These are phyloP conservation scores for Shiraia sp. DNA, from an alignment of 2,329 filamentous ascomycete species.

Conservation along the genomic window DNA sequence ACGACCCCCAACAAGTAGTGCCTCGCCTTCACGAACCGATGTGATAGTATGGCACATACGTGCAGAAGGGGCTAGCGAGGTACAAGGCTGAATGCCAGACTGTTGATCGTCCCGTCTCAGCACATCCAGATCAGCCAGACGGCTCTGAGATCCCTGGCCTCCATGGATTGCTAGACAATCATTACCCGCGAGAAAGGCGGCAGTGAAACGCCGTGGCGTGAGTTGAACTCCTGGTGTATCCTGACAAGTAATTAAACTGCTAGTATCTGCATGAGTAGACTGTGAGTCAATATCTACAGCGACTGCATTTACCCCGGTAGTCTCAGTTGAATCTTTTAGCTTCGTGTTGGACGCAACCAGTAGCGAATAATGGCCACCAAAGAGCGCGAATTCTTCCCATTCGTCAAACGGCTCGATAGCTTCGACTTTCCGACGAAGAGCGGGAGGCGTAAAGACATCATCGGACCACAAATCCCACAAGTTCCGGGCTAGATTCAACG, in stretches of 20 bases:
- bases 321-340: conserved; percentile 12
- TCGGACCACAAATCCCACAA: conserved; percentile 85
- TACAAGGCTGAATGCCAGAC: conserved; percentile 37
- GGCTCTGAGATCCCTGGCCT: conserved; percentile 53
- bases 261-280: conserved; percentile 8
- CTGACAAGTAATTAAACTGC: conserved; percentile 20
- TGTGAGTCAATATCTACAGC: conserved; percentile 4
- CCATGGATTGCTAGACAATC: conserved; percentile 47
- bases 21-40: conserved; percentile 60
- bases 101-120: conserved; percentile 30
- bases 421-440: conserved; percentile 67
- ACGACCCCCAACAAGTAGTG: conserved; percentile 75
- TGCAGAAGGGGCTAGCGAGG: conserved; percentile 32
- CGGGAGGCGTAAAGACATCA: conserved; percentile 63
- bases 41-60: conserved; percentile 78
- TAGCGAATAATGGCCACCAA: conserved; percentile 82
- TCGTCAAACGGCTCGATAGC: conserved; percentile 85
- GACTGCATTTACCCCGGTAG: conserved; percentile 5
- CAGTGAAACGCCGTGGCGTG: conserved; percentile 45
- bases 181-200: conserved; percentile 37
- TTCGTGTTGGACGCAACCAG: conserved; percentile 62
- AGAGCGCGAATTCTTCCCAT: conserved; percentile 92
- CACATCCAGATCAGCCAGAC: conserved; percentile 52
- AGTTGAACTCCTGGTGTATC: conserved; percentile 11
- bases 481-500: conserved; percentile 62